Percentiles rank a stretch among this genome's conserved stretches.
These are phyloP conservation scores for Bonnemaisonia californica DNA, from an alignment of 31 red algal genomes.

Conservation along the genomic window DNA sequence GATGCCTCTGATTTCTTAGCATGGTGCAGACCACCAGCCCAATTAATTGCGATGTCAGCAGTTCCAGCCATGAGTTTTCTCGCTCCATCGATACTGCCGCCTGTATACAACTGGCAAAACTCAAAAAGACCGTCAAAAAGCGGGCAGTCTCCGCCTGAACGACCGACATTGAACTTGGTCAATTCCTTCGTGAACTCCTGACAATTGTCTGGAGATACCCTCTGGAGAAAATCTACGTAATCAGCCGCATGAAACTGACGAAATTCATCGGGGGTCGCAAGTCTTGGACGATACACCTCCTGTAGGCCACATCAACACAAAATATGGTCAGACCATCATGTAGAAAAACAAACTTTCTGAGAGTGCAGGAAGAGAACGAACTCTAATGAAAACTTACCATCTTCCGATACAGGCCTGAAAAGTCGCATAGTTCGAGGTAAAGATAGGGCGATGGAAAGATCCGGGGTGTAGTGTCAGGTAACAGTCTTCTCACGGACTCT, in stretches of 20 bases:
- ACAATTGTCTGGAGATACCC: conserved; percentile 86
- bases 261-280: conserved; percentile 82
- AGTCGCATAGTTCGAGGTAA: background rate
- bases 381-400: conserved; percentile 60
- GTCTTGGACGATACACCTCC: conserved; percentile 92
- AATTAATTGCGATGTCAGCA: conserved; percentile 97
- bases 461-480: background rate
- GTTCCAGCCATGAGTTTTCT: conserved; percentile 79
- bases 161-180: conserved; percentile 85
- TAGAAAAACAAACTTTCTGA: too few species aligned
- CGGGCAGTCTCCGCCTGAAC: conserved; percentile 90
- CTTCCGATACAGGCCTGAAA: conserved; percentile 75
- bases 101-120: conserved; percentile 93
- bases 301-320: conserved; percentile 1
- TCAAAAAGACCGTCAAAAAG: conserved; percentile 97
- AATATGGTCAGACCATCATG: background rate
- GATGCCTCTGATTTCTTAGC: conserved; percentile 95
- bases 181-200: conserved; percentile 76
- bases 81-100: conserved; percentile 92
- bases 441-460: background rate
- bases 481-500: background rate
- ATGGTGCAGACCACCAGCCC: conserved; percentile 98
- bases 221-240: conserved; percentile 95
- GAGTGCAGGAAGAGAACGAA: background rate
- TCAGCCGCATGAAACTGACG: conserved; percentile 89